Evolutionary conservation across 768 basidiomycete genomes (phyloP), one percentile per base, ranked within the genome.

Genomic region (Podaxis pistillaris): DNA sequence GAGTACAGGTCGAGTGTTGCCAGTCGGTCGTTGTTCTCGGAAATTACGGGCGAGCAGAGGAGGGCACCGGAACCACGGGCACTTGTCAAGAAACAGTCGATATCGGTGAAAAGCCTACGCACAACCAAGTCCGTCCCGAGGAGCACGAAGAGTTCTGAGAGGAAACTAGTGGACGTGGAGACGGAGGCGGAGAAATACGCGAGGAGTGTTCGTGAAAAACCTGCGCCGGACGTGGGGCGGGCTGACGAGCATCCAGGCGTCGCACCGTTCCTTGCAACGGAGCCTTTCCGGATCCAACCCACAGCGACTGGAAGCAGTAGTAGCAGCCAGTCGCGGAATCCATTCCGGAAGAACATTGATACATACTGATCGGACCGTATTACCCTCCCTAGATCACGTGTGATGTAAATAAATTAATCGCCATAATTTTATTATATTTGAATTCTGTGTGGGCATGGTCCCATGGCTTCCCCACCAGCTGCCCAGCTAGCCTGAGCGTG

Each of bases 21-120:
- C n/a, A 55, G 60, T 38, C 60, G 61, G 40, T 84, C 85, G 49
- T 68, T 93, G 41, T 93, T 88, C 72, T 86, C 89, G 61, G 83
- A 89, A 71, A 69, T 86, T 54, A 93, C 89, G 9, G 90, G 91
- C 19, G 69, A 78, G 38, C 85, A 84, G 64, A 81, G 83, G 36
- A 77, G 76, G 28, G 82, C 78, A 46, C 86, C 91, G 5, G 88
- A 91, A 68, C 85, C 89, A n/a, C 82, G 90, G n/a, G 83, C 87
- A 72, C 89, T 90, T 19, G 79, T 90, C 65, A 82, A 81, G 74
- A 76, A 77, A 63, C 72, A 71, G 46, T 64, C 58, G 63, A 65
- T 60, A 69, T 64, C 70, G 61, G 60, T 60, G n/a, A 47, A 36
- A 58, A 58, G 57, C 49, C 41, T 58, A 52, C 58, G 50, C 58